Evolutionary conservation across 2,329 filamentous ascomycete genomes (phyloP).

Genomic region (Aspergillus jensenii): DNA sequence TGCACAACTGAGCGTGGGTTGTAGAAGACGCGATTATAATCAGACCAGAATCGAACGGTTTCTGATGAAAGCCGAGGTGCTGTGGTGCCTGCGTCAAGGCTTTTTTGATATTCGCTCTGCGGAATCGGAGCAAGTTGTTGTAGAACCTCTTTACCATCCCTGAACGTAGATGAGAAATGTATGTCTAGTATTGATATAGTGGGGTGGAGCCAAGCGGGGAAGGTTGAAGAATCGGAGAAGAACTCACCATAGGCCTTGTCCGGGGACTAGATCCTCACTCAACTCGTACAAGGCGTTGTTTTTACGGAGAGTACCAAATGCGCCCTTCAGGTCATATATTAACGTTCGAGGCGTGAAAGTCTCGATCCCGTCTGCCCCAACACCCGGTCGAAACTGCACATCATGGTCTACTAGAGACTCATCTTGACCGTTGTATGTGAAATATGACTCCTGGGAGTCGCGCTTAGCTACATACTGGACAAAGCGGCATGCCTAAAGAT

Average conservation of each 20-base stretch:
- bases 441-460: conserved; percentile 82
- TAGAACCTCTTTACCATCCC: conserved; percentile 66
- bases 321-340: conserved; percentile 92
- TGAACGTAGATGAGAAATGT: conserved; percentile 29
- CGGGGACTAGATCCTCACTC: conserved; percentile 35
- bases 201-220: not conserved
- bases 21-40: conserved; percentile 90
- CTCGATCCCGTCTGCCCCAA: conserved; percentile 79
- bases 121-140: conserved; percentile 68
- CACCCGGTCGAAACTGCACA: conserved; percentile 81
- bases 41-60: conserved; percentile 91
- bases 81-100: conserved; percentile 69
- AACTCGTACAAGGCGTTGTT: conserved; percentile 84
- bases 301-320: conserved; percentile 83
- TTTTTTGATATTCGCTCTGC: conserved; percentile 73
- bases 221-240: not conserved
- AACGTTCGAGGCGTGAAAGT: conserved; percentile 90
- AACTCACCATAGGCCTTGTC: conserved; percentile 47
- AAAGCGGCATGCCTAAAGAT: not conserved
- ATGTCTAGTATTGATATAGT: not conserved
- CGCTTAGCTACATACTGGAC: not conserved
- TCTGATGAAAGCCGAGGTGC: conserved; percentile 65
- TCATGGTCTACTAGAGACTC: conserved; percentile 74
- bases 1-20: conserved; percentile 86
- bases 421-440: conserved; percentile 74